A percentile compares a stretch with the other conserved stretches of the same genome.
Evolutionary conservation across 1,284 basidiomycete species (phyloP).

Genomic region (Sporisorium exsertum): DNA sequence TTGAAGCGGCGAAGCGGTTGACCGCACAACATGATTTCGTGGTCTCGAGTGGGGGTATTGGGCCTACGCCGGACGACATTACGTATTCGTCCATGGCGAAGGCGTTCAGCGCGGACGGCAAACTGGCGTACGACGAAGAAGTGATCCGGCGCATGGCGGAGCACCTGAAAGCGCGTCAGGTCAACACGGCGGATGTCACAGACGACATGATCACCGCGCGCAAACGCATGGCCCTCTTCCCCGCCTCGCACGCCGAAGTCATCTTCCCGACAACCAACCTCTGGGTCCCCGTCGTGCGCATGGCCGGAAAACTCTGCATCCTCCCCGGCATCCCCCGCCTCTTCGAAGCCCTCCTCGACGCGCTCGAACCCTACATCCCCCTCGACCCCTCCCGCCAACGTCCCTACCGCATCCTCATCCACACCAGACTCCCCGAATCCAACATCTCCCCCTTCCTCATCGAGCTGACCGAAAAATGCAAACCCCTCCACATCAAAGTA

Average conservation of each 20-base stretch:
- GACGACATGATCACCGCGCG: slow-evolving; percentile 71
- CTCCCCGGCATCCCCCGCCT: slow-evolving; percentile 90
- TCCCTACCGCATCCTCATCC: slow-evolving; percentile 58
- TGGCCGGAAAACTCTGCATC: slow-evolving; percentile 85
- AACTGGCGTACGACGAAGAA: slow-evolving; percentile 81
- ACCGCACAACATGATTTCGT: slow-evolving; percentile 70
- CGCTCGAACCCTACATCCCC: slow-evolving; percentile 75
- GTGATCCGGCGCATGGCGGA: slow-evolving; percentile 82
- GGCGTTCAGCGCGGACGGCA: slow-evolving; percentile 75
- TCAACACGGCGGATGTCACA: slow-evolving; percentile 75
- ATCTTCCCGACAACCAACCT: slow-evolving; percentile 62
- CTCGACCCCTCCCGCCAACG: slow-evolving; percentile 52
- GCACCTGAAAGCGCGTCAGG: slow-evolving; percentile 75
- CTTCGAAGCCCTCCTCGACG: slow-evolving; percentile 74
- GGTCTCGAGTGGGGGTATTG: slow-evolving; percentile 59
- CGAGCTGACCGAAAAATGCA: slow-evolving; percentile 79
- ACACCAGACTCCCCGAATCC: slow-evolving; percentile 77
- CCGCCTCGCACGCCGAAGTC: slow-evolving; percentile 49
- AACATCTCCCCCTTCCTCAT: slow-evolving; percentile 89
- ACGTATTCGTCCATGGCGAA: slow-evolving; percentile 87
- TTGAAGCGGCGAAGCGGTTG: slow-evolving; percentile 86
- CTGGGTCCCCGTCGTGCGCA: slow-evolving; percentile 89
- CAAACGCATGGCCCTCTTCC: slow-evolving; percentile 66
- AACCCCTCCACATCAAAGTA: slow-evolving; percentile 81
- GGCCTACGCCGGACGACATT: slow-evolving; percentile 73